Conservation (phyloP, 2,329 filamentous ascomycete genomes). For the Ascocoryne sarcoides region DNA sequence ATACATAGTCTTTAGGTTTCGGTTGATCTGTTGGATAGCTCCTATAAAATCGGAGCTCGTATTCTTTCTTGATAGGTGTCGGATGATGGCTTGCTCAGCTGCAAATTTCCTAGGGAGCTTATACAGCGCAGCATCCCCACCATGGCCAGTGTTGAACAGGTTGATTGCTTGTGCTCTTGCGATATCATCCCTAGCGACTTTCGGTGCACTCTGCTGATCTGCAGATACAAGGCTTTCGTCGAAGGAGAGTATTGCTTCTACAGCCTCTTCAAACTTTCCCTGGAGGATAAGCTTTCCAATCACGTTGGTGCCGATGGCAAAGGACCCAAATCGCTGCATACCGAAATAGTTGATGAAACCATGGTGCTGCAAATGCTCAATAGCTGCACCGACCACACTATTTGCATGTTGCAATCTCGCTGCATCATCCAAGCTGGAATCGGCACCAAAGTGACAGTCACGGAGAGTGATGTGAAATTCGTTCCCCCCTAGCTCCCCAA, state of each 20-base stretch:
- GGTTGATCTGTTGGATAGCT: slow-evolving; percentile 69
- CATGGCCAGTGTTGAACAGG: slow-evolving; percentile 56
- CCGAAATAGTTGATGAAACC: slow-evolving; percentile 98
- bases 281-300: slow-evolving; percentile 78
- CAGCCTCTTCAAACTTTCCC: slow-evolving; percentile 71
- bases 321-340: slow-evolving; percentile 92
- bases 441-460: slow-evolving; percentile 58
- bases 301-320: slow-evolving; percentile 74
- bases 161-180: slow-evolving; percentile 71
- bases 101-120: slow-evolving; percentile 72
- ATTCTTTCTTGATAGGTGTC: slow-evolving; percentile 48
- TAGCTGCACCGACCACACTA: slow-evolving; percentile 45
- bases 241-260: slow-evolving; percentile 69
- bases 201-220: slow-evolving; percentile 33
- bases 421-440: slow-evolving; percentile 38
- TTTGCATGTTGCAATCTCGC: slow-evolving; percentile 36
- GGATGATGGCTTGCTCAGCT: slow-evolving; percentile 71
- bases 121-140: slow-evolving; percentile 49
- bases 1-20: slow-evolving; percentile 85
- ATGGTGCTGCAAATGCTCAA: slow-evolving; percentile 58
- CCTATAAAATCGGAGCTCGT: slow-evolving; percentile 63
- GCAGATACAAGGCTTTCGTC: slow-evolving; percentile 52
- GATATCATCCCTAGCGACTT: slow-evolving; percentile 64
- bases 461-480: slow-evolving; percentile 89
- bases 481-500: slow-evolving; percentile 82